These are phyloP conservation scores for Tritrichomonas foetus DNA, from an alignment of 208 protist genomes.

Conservation along the genomic window DNA sequence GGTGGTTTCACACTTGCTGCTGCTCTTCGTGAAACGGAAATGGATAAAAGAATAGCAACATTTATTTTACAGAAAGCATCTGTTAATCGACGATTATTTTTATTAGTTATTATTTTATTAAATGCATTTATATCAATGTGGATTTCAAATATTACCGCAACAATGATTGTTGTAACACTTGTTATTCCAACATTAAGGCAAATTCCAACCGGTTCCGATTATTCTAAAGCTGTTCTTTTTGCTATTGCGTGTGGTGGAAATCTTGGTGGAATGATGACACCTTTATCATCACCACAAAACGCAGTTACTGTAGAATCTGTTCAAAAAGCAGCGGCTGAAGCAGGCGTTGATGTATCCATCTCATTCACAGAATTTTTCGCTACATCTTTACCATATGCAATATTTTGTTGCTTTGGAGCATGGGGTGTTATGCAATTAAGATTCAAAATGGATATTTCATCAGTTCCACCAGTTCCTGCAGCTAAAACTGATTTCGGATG, in stretches of 20 bases:
- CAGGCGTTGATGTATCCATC: neutral
- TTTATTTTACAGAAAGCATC: neutral
- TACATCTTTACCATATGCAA: neutral
- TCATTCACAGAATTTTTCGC: conserved; percentile 16
- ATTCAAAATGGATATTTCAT: neutral
- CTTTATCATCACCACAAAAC: conserved; percentile 27
- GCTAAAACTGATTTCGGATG: conserved; percentile 26
- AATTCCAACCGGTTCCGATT: neutral
- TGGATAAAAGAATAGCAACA: neutral
- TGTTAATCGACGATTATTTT: neutral
- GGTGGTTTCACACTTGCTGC: conserved; percentile 28
- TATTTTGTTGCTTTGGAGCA: neutral
- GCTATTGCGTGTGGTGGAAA: neutral
- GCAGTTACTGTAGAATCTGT: conserved; percentile 27
- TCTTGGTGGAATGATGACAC: conserved; percentile 30
- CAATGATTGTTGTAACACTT: conserved; percentile 26
- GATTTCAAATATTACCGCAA: conserved; percentile 20
- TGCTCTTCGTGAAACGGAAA: neutral
- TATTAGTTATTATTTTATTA: neutral
- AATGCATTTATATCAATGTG: conserved; percentile 36
- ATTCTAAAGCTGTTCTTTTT: neutral
- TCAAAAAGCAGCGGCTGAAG: neutral
- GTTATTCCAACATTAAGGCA: neutral
- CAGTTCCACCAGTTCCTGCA: neutral
- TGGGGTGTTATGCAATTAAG: neutral